Evolutionary conservation across 257 asterid species (phyloP).

Genomic region (Gentiana dahurica): DNA sequence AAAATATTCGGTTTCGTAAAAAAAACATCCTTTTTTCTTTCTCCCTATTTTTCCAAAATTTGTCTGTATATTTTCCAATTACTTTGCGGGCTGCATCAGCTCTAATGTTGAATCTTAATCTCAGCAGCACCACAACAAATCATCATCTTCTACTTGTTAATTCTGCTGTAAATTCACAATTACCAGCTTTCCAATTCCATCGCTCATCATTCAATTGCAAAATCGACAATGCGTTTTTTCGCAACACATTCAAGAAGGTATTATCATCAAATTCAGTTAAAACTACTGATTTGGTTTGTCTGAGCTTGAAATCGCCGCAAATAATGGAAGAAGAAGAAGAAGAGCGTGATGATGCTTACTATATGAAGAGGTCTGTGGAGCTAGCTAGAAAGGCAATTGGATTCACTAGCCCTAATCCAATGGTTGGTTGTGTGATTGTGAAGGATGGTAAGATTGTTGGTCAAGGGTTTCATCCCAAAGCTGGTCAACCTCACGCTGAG

Average conservation of each 20-base stretch:
- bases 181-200: slow-evolving; percentile 14
- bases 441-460: slow-evolving; percentile 81
- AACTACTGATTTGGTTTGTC: slow-evolving; percentile 13
- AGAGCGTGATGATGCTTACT: slow-evolving; percentile 46
- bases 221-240: slow-evolving; percentile 22
- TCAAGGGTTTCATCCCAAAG: slow-evolving; percentile 91
- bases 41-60: no score
- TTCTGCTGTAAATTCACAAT: neutral
- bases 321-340: neutral
- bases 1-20: no score
- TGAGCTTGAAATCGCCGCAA: slow-evolving; percentile 26
- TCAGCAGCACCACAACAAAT: slow-evolving; percentile 9
- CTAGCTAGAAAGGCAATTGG: slow-evolving; percentile 78
- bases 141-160: neutral
- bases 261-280: slow-evolving; percentile 10
- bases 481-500: slow-evolving; percentile 99
- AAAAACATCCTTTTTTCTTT: no score
- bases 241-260: slow-evolving; percentile 29
- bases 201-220: slow-evolving; percentile 12
- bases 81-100: slow-evolving; percentile 2
- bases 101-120: slow-evolving; percentile 19
- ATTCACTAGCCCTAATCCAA: slow-evolving; percentile 84
- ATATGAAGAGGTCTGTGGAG: slow-evolving; percentile 79
- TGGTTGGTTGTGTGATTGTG: slow-evolving; percentile 94
- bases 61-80: no score